Conservation (phyloP, 83 land plant species). For the Picea abies region DNA sequence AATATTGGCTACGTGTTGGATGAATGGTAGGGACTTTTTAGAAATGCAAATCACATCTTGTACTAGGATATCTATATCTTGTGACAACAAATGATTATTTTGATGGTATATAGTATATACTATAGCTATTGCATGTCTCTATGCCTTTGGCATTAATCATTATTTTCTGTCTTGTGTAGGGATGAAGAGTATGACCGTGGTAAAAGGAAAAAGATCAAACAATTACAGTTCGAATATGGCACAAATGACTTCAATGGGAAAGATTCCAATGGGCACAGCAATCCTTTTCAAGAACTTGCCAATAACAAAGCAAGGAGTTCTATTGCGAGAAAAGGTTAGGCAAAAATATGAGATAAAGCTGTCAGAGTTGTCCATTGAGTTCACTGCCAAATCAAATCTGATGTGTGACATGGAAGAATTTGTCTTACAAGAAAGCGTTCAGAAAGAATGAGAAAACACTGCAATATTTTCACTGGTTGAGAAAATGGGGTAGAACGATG, state of each 20-base stretch:
- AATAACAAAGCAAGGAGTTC: constrained; percentile 17
- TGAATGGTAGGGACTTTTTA: constrained; percentile 58
- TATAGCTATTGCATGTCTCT: neutral
- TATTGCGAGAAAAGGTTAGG: too few species aligned
- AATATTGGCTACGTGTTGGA: constrained; percentile 63
- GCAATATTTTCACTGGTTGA: too few species aligned
- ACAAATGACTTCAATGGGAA: neutral
- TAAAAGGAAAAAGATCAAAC: constrained; percentile 57
- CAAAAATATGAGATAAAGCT: too few species aligned
- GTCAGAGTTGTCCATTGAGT: too few species aligned
- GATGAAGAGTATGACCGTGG: constrained; percentile 85
- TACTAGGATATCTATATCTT: neutral
- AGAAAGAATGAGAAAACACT: too few species aligned
- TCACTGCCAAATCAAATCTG: too few species aligned
- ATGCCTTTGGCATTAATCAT: constrained; percentile 4
- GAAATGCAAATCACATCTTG: too few species aligned
- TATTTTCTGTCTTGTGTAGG: constrained; percentile 24
- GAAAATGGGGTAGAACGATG: too few species aligned
- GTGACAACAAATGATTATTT: neutral
- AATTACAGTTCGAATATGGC: neutral
- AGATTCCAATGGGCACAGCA: constrained; percentile 27
- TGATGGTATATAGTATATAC: neutral
- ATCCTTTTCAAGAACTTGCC: constrained; percentile 62
- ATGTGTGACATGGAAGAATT: too few species aligned
- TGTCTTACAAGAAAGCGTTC: too few species aligned